Evolutionary conservation across 257 asterid species (phyloP).

Genomic region (Rhazya stricta): DNA sequence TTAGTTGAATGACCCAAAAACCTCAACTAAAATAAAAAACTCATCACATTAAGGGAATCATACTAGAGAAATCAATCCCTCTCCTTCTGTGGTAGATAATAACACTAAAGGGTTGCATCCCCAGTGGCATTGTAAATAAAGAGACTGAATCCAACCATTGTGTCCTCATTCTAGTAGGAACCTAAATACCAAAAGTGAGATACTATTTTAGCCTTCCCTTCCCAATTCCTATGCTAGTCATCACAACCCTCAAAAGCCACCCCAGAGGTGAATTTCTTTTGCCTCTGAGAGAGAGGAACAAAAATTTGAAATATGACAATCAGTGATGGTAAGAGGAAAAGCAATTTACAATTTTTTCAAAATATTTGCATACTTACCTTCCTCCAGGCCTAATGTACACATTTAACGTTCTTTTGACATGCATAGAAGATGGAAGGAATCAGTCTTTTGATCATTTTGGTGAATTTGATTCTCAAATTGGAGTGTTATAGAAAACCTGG

Average conservation of each 20-base stretch:
- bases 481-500: neutral
- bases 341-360: neutral
- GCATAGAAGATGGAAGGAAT: constrained; percentile 25
- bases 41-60: neutral
- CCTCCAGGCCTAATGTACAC: constrained; percentile 87
- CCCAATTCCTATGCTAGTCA: neutral
- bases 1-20: neutral
- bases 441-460: neutral
- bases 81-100: neutral
- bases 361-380: constrained; percentile 44
- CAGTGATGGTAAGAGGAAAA: neutral
- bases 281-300: neutral
- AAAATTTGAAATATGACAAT: too few relatives aligned
- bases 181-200: too few relatives aligned
- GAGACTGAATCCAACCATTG: too few relatives aligned
- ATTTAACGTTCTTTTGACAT: constrained; percentile 96
- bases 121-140: too few relatives aligned
- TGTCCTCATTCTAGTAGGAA: too few relatives aligned
- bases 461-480: neutral
- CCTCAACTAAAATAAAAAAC: too few relatives aligned
- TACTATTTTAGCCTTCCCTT: too few relatives aligned
- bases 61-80: neutral
- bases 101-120: too few relatives aligned
- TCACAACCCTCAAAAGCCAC: neutral
- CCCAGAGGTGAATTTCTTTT: neutral